Base-by-base conservation (phyloP, 1,139 yeast genomes). In the Debaryomycetaceae sp. region DNA sequence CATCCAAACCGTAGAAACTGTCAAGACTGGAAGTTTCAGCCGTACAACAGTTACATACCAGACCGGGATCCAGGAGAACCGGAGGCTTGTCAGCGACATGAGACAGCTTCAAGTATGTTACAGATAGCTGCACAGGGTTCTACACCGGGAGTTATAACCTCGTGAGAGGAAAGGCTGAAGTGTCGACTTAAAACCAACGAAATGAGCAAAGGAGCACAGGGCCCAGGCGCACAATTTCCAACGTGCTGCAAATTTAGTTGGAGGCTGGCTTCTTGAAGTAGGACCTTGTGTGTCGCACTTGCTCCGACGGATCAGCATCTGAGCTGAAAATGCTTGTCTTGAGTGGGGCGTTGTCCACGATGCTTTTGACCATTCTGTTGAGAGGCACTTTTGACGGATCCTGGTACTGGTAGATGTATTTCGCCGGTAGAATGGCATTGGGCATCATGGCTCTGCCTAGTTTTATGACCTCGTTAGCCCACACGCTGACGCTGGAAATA, bases 371-470 rank as follows among this genome's bases (percentile, higher is more conserved):
- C 70, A 67, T 65, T 41, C 61, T 53, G 44, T 54, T 57, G 15
- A 54, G 45, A 5, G 61, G 52, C 26, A 39, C 45, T 19, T 43
- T 43, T n/a, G 41, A 31, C 26, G 47, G 48, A 3, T 55, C 54
- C 41, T 51, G 58, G 40, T 61, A 58, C 40, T 58, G 62, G 45
- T 71, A 71, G 22, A 71, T 56, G 48, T 67, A 66, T 40, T 62
- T 66, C 15, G 65, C 55, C 1, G 77, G 73, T 34, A 72, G 56
- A 8, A 72, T 66, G 9, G 76, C 70, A 49, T 72, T 71, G 18
- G 89, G 89, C 70, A 85, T 75, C 79, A 84, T 76, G 2, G 83
- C 62, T 46, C 91, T 66, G 1, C 91, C 91, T 43, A 83, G 59
- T 48, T 73, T 72, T 38, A 83, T 80, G 6, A 81, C 88, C 47